Base-by-base conservation (phyloP, 345 rosid genomes). In the Excoecaria cochinchinensis region DNA sequence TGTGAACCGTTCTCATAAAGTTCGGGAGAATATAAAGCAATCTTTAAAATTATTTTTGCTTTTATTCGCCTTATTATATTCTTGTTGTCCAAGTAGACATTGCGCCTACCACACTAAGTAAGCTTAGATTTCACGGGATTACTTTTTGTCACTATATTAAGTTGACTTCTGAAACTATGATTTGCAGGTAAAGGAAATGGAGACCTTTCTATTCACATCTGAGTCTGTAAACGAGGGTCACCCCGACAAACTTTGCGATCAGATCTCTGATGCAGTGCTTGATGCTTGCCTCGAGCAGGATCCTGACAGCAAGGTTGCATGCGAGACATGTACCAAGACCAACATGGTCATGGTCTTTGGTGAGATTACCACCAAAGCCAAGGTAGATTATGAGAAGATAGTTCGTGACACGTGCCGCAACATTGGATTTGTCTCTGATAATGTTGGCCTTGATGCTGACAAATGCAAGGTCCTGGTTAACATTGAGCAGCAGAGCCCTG, bases 181-280 rank as follows among this genome's bases (percentile, higher is more conserved):
- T 71, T 13, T 77, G 71, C 80, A 77, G 80, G 57, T 42, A 1
- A 56, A 72, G 38, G 71, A 57, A 57, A 85, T 85, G 87, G 87
- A 85, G 74, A 85, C 87, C 76, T 82, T 85, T 76, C 84, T 85
- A 58, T 85, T 82, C 78, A 85, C 87, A 21, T 85, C 87, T 0
- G 87, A 85, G 78, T 85, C 87, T 9, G 87, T 85, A 74, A 85
- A 85, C 22, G 87, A 85, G 84, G 87, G 87, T n/a, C 87, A 85
- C 82, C 87, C 87, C 0, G 87, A 85, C 79, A 85, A 85, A 69
- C 82, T 85, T 38, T 85, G 87, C 50, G 87, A 84, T 76, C 87
- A 84, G 85, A 77, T 84, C 80, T 84, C 87, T 24, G 87, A 84
- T 74, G 87, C 85, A 0, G 87, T 84, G 70, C 85, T 84, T 16